Evolutionary conservation across 495 filamentous ascomycete species (phyloP).

Genomic region (Neurospora sp.): DNA sequence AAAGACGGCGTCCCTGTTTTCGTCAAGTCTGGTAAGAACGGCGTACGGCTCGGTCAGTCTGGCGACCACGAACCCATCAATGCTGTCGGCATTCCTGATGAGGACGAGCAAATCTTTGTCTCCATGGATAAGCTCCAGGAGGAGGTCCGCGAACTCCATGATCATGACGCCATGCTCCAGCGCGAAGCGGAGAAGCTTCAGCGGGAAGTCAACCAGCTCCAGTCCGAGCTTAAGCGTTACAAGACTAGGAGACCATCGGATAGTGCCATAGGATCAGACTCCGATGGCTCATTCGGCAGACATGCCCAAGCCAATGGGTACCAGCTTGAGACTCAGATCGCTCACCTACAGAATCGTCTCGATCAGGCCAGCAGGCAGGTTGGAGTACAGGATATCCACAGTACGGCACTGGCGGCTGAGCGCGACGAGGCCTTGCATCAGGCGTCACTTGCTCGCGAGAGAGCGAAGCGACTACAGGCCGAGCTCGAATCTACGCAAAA

Average conservation of each 20-base stretch:
- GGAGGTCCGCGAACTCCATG: conserved; percentile 37
- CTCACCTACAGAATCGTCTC: conserved; percentile 28
- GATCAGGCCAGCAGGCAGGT: conserved; percentile 37
- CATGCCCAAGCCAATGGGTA: conserved; percentile 23
- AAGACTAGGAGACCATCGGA: conserved; percentile 27
- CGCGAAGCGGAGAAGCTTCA: conserved; percentile 38
- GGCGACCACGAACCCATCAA: conserved; percentile 30
- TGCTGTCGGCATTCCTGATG: conserved; percentile 28
- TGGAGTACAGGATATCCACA: conserved; percentile 36
- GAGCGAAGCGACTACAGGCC: conserved; percentile 32
- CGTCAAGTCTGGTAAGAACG: conserved; percentile 21
- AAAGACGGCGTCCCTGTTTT: conserved; percentile 38
- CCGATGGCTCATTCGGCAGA: conserved; percentile 28
- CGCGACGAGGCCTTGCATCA: conserved; percentile 36
- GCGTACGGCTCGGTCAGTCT: conserved; percentile 13
- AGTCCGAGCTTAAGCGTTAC: conserved; percentile 30
- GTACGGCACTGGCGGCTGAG: conserved; percentile 32
- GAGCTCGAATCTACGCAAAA: conserved; percentile 29
- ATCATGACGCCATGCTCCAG: conserved; percentile 39
- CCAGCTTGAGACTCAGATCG: conserved; percentile 33
- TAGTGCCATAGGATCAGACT: conserved; percentile 37
- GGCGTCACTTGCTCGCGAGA: conserved; percentile 29
- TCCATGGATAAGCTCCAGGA: conserved; percentile 46
- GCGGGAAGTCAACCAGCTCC: conserved; percentile 32
- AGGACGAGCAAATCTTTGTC: conserved; percentile 41